These are phyloP conservation scores for Pichia sp. DNA, from an alignment of 1,139 yeast species.

Conservation along the genomic window DNA sequence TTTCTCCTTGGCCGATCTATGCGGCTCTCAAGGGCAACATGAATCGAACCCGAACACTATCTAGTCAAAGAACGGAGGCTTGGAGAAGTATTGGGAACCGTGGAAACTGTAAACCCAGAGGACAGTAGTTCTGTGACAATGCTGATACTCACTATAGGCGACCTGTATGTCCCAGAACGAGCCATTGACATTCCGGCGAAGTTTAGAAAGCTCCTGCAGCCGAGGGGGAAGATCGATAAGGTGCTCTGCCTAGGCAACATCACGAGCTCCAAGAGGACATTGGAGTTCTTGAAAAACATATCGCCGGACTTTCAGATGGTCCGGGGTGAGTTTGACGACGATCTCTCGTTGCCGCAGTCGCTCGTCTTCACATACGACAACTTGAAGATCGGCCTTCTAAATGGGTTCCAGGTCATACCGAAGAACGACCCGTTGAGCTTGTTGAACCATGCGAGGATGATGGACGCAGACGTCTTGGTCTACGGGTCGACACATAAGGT, in stretches of 20 bases:
- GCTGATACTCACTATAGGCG: constrained; percentile 89
- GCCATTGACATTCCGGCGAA: constrained; percentile 56
- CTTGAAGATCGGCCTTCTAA: constrained; percentile 76
- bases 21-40: not conserved
- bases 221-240: constrained; percentile 76
- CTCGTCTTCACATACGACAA: constrained; percentile 65
- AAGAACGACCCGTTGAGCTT: constrained; percentile 82
- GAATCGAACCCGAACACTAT: not conserved
- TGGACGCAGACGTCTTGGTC: constrained; percentile 87
- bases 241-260: constrained; percentile 85
- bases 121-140: constrained; percentile 34
- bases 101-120: not conserved
- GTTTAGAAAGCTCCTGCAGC: constrained; percentile 65
- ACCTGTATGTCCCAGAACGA: constrained; percentile 84
- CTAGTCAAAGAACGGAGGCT: not conserved
- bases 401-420: constrained; percentile 83
- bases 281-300: constrained; percentile 59
- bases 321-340: constrained; percentile 70
- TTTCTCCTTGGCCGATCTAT: not conserved
- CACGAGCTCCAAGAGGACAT: constrained; percentile 62
- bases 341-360: constrained; percentile 55
- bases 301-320: constrained; percentile 75
- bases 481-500: constrained; percentile 97
- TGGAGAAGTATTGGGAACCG: not conserved
- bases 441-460: constrained; percentile 76